A percentile compares a stretch with the other conserved stretches of the same genome.
phyloP scores from a whole-genome alignment of 257 asterid species.

The Petrea volubilis region DNA sequence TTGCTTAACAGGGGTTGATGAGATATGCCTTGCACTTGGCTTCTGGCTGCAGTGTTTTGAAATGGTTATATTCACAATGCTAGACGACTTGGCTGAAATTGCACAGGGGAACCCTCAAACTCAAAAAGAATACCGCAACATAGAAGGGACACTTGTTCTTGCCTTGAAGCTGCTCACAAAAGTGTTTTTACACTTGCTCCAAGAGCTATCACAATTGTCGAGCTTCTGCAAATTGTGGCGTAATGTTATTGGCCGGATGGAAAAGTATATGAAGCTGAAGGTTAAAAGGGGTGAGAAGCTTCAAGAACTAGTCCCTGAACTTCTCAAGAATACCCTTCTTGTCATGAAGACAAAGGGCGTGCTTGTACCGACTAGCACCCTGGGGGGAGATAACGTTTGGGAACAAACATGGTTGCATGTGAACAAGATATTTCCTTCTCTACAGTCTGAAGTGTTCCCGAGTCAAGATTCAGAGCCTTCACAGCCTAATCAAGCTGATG shows the following conservation, averaged over 20 bases:
- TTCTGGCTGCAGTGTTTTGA: constrained; percentile 88
- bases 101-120: constrained; percentile 88
- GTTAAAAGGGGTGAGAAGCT: constrained; percentile 80
- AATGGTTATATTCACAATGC: constrained; percentile 82
- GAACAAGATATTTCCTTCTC: constrained; percentile 71
- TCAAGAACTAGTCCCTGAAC: constrained; percentile 85
- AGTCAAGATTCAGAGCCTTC: constrained; percentile 48
- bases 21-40: constrained; percentile 53
- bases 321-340: constrained; percentile 72
- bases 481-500: constrained; percentile 26
- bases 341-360: constrained; percentile 86
- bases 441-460: constrained; percentile 71
- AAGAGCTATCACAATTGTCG: constrained; percentile 54
- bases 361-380: constrained; percentile 71
- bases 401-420: constrained; percentile 95
- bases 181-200: constrained; percentile 61
- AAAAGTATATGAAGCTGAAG: constrained; percentile 73
- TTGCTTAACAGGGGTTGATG: constrained; percentile 79
- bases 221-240: constrained; percentile 94
- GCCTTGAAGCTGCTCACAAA: constrained; percentile 73
- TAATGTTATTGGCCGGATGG: constrained; percentile 82
- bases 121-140: constrained; percentile 82
- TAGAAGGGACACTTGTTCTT: constrained; percentile 84
- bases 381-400: constrained; percentile 92
- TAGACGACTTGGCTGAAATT: constrained; percentile 83